Base-by-base conservation (phyloP, 2,329 filamentous ascomycete genomes). In the Fusarium nanum region DNA sequence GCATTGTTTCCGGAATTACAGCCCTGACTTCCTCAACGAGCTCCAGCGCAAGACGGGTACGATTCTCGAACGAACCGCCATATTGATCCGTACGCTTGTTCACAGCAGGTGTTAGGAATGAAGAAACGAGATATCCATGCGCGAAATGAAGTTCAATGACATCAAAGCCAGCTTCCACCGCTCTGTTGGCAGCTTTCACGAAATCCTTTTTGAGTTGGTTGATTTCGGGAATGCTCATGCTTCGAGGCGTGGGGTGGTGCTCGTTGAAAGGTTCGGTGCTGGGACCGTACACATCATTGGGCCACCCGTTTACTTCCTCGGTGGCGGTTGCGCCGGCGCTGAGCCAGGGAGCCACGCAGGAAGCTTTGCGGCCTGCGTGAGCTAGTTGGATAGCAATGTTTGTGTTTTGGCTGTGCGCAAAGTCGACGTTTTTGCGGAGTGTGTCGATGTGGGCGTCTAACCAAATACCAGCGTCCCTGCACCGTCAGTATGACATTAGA, bases 61-160 rank as follows among this genome's bases (percentile, higher is more conserved):
- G 87, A 80, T 95, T 94, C 81, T 92, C 90, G 68, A 91, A 91
- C 47, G 82, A 87, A 3, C 91, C 91, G 22, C 91, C 91, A 72
- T 92, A 93, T 60, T 84, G 74, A 75, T 92, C 91, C 0, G 84
- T 91, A 18, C 93, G 86, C 52, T 87, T 82, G 79, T 96, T 96
- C n/a, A 85, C 84, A 1, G 86, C 85, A 0, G 92, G 92, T 1
- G 88, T 89, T 5, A 94, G 64, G 82, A 95, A 96, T 3, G 83
- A 81, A 72, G 90, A 88, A 0, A 95, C 81, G 0, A 96, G 85
- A 76, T 94, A 96, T 1, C 93, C 92, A 74, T 96, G 93, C 0
- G 92, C 93, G 71, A 86, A 87, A 81, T 96, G 93, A 53, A 97
- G 88, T 78, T 90, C 90, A 18, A 92, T 84, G 6, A 88, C 87